Evolutionary conservation across 257 asterid species (phyloP).

Genomic region (Petunia axillaris): DNA sequence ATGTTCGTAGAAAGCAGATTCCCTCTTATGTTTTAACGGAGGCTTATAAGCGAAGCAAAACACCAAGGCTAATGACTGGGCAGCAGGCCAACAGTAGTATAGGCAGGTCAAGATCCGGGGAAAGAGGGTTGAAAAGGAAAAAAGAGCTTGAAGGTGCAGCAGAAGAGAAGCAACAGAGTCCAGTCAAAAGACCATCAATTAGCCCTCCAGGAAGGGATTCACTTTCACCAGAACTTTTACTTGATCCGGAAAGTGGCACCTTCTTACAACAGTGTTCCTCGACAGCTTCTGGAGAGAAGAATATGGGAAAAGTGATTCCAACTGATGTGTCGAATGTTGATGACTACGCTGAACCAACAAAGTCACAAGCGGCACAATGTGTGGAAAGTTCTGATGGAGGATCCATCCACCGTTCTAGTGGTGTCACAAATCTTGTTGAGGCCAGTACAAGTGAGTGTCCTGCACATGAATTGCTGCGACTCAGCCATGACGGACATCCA

Average conservation of each 20-base stretch:
- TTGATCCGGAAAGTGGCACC: conserved; percentile 40
- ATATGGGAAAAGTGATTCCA: conserved; percentile 17
- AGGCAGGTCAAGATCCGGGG: conserved; percentile 46
- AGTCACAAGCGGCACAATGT: conserved; percentile 27
- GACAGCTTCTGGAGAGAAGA: conserved; percentile 28
- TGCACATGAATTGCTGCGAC: conserved; percentile 15
- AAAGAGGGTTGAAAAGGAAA: conserved; percentile 30
- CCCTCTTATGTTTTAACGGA: conserved; percentile 82
- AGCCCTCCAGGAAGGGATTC: conserved; percentile 65
- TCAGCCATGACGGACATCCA: conserved; percentile 24
- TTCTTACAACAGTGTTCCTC: conserved; percentile 39
- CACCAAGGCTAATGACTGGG: conserved; percentile 48
- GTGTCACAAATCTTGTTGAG: conserved; percentile 23
- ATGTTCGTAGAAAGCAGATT: conserved; percentile 87
- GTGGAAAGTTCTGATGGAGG: conserved; percentile 42
- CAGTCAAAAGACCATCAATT: conserved; percentile 54
- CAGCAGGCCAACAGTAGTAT: conserved; percentile 45
- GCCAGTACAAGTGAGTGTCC: conserved; percentile 20
- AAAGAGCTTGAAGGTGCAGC: conserved; percentile 52
- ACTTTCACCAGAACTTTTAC: conserved; percentile 58
- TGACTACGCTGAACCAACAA: conserved; percentile 22
- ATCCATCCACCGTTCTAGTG: conserved; percentile 31
- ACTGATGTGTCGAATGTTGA: conserved; percentile 20
- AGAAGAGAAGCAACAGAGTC: conserved; percentile 44
- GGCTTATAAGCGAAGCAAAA: conserved; percentile 73